phyloP scores from a whole-genome alignment of 306 rosid genomes.

The Pyrus communis region DNA sequence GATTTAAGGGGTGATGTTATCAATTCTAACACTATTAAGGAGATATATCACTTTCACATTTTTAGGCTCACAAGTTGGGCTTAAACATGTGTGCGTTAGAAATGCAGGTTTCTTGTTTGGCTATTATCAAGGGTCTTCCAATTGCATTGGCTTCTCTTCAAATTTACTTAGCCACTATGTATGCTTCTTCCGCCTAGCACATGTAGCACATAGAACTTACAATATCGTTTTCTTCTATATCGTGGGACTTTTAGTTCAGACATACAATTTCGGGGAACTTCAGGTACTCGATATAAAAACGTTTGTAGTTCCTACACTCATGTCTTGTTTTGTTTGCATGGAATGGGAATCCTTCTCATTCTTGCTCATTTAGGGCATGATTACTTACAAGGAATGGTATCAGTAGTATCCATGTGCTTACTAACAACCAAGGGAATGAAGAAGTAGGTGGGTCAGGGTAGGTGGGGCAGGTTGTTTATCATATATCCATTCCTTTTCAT shows the following conservation, averaged over 20 bases:
- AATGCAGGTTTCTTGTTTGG: neutral
- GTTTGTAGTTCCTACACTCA: neutral
- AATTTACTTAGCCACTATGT: neutral
- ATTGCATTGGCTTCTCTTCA: neutral
- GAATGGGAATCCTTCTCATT: neutral
- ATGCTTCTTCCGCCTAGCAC: neutral
- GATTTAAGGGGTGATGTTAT: neutral
- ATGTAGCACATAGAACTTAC: neutral
- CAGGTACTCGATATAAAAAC: neutral
- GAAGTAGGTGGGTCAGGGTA: neutral
- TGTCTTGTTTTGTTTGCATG: neutral
- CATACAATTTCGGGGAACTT: neutral
- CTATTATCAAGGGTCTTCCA: neutral
- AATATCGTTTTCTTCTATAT: neutral
- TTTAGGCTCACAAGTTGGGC: neutral
- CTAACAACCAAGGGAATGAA: neutral
- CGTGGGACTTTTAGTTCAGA: neutral
- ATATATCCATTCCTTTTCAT: neutral
- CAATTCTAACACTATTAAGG: neutral
- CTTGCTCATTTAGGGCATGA: neutral
- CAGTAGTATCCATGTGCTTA: too few species aligned
- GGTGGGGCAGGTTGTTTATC: neutral
- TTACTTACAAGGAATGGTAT: too few species aligned
- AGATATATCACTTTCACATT: neutral
- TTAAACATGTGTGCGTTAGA: neutral